Percentiles rank a stretch among this genome's conserved stretches.
Evolutionary conservation across 2,329 filamentous ascomycete species (phyloP).

Genomic region (Cladosporium sp.): DNA sequence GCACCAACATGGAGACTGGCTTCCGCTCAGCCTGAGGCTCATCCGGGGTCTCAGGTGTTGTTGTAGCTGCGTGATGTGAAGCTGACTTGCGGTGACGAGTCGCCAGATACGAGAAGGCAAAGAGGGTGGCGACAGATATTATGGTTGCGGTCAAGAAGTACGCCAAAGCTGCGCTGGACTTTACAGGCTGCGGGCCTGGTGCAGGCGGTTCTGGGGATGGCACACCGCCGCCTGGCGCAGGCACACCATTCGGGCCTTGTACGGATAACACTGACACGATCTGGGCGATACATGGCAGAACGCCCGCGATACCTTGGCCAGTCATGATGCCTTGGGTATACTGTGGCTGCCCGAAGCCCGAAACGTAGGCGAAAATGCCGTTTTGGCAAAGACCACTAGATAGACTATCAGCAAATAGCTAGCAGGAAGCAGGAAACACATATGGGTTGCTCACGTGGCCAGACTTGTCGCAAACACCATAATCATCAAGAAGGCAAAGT

Average conservation of each 20-base stretch:
- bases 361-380: slow-evolving; percentile 86
- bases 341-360: slow-evolving; percentile 76
- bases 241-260: slow-evolving; percentile 27
- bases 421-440: too few relatives aligned
- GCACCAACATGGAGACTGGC: slow-evolving; percentile 55
- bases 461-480: slow-evolving; percentile 77
- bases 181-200: slow-evolving; percentile 38
- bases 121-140: slow-evolving; percentile 66
- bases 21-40: slow-evolving; percentile 41
- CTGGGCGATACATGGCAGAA: slow-evolving; percentile 82
- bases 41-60: slow-evolving; percentile 11
- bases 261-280: slow-evolving; percentile 75
- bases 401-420: background rate
- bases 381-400: slow-evolving; percentile 74
- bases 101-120: slow-evolving; percentile 71
- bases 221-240: slow-evolving; percentile 4
- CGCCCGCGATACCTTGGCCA: slow-evolving; percentile 86
- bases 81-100: slow-evolving; percentile 32
- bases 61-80: slow-evolving; percentile 1
- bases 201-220: slow-evolving; percentile 8
- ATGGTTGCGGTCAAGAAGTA: slow-evolving; percentile 87
- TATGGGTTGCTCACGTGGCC: slow-evolving; percentile 49
- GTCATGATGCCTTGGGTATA: slow-evolving; percentile 97
- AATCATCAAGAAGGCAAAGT: slow-evolving; percentile 76
- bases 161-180: slow-evolving; percentile 71